phyloP scores from a whole-genome alignment of 805 yeast species.

The Nakazawaea pomicola region DNA sequence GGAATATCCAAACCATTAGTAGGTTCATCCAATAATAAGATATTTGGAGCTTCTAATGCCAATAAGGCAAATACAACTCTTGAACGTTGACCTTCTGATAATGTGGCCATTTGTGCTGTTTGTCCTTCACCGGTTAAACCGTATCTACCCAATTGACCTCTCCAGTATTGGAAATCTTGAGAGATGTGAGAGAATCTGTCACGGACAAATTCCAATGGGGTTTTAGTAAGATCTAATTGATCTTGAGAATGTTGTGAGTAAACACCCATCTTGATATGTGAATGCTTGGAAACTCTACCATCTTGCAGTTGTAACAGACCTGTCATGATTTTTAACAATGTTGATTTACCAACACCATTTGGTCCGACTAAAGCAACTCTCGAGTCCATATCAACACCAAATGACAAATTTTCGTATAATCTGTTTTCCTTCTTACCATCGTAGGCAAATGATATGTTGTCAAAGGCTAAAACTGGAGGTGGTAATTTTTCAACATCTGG shows the following conservation, averaged over 20 bases:
- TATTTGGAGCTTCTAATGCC: slow-evolving; percentile 94
- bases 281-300: slow-evolving; percentile 96
- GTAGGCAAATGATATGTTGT: slow-evolving; percentile 89
- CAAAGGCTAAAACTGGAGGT: slow-evolving; percentile 97
- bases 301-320: slow-evolving; percentile 85
- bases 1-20: slow-evolving; percentile 99
- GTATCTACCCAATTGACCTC: slow-evolving; percentile 95
- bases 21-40: slow-evolving; percentile 96
- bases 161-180: slow-evolving; percentile 98
- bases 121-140: slow-evolving; percentile 99
- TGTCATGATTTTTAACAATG: slow-evolving; percentile 93
- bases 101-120: slow-evolving; percentile 96
- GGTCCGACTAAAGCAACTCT: slow-evolving; percentile 98
- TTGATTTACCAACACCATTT: slow-evolving; percentile 98
- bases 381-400: slow-evolving; percentile 99
- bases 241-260: slow-evolving; percentile 99
- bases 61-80: slow-evolving; percentile 96
- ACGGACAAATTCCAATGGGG: slow-evolving; percentile 95
- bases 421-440: slow-evolving; percentile 79
- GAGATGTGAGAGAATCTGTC: slow-evolving; percentile 86
- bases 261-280: slow-evolving; percentile 96
- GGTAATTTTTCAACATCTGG: slow-evolving; percentile 96
- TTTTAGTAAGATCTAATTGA: slow-evolving; percentile 92
- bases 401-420: slow-evolving; percentile 84
- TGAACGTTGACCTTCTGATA: slow-evolving; percentile 98